Conservation (phyloP, 441 rosid genomes). For the Adansonia madagascariensis region DNA sequence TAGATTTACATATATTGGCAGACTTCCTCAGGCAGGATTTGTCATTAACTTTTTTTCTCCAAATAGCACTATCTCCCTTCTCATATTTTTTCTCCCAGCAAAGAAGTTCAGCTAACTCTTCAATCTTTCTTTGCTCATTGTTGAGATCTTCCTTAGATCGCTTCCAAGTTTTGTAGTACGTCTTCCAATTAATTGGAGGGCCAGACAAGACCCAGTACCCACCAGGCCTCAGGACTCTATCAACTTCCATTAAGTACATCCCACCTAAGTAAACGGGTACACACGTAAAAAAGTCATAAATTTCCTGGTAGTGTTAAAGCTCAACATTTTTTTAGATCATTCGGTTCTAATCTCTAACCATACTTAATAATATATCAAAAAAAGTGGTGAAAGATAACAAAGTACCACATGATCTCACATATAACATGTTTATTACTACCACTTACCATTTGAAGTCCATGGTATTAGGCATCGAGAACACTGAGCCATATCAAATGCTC, state of each 20-base stretch:
- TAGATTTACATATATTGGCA: constrained; percentile 40
- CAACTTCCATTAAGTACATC: constrained; percentile 78
- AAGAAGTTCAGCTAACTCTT: constrained; percentile 71
- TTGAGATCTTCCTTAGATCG: constrained; percentile 69
- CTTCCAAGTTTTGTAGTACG: constrained; percentile 76
- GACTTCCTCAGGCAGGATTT: constrained; percentile 54
- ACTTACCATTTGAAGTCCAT: constrained; percentile 70
- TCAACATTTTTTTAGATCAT: neutral
- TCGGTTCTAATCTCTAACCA: neutral
- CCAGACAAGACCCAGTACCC: constrained; percentile 93
- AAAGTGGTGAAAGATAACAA: constrained; percentile 10
- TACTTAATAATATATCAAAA: neutral
- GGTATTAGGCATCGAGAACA: constrained; percentile 74
- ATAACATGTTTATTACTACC: constrained; percentile 3
- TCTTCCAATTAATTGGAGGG: constrained; percentile 92
- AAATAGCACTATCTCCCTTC: constrained; percentile 81
- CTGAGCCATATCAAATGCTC: constrained; percentile 78
- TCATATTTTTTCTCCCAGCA: constrained; percentile 96
- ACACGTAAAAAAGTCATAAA: constrained; percentile 27
- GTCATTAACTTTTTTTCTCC: constrained; percentile 60
- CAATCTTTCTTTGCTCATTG: constrained; percentile 73
- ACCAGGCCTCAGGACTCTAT: constrained; percentile 86
- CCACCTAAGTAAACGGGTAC: constrained; percentile 58
- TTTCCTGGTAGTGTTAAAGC: neutral
- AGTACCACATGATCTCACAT: neutral